These are phyloP conservation scores for Nissolia schottii DNA, from an alignment of 306 rosid genomes.

Conservation along the genomic window DNA sequence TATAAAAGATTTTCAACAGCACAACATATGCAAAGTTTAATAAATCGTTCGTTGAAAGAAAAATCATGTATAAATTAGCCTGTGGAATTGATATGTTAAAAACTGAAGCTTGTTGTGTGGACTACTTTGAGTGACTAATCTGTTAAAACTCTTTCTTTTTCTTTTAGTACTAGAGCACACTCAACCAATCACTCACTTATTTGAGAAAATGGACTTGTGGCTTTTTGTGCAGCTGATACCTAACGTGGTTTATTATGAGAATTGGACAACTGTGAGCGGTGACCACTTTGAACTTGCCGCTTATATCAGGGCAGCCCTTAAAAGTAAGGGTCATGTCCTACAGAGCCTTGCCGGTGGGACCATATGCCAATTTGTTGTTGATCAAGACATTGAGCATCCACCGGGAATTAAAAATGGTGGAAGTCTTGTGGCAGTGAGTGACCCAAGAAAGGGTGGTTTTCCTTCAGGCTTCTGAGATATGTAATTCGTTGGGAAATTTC, in stretches of 20 bases:
- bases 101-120: no score
- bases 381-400: constrained; percentile 13
- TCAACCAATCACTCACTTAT: background rate
- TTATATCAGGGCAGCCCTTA: constrained; percentile 49
- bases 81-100: no score
- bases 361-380: constrained; percentile 59
- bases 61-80: no score
- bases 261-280: constrained; percentile 69
- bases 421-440: constrained; percentile 77
- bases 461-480: constrained; percentile 71
- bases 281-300: constrained; percentile 65
- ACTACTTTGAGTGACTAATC: no score
- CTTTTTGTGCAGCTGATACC: constrained; percentile 60
- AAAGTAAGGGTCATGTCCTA: constrained; percentile 69
- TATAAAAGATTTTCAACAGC: no score
- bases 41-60: no score
- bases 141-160: no score
- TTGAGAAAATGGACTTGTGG: background rate
- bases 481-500: no score
- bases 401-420: constrained; percentile 19
- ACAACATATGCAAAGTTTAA: no score
- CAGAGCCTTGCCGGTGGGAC: constrained; percentile 57
- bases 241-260: constrained; percentile 62
- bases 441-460: constrained; percentile 87
- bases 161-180: background rate